Evolutionary conservation across 345 rosid genomes (phyloP).

Genomic region (Punica granatum): DNA sequence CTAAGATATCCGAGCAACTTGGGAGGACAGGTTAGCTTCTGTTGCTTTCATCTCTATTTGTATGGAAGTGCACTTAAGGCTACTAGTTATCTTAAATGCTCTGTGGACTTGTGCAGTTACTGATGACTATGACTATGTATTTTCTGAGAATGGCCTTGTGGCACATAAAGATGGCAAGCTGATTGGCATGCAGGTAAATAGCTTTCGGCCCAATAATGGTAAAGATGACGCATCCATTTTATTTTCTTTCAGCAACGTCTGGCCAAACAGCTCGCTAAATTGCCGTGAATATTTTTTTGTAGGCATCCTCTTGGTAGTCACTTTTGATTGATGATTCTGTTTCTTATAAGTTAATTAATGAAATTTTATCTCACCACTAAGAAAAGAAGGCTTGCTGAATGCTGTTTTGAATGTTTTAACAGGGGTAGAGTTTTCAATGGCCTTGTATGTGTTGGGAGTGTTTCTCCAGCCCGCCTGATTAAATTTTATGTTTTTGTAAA

Average conservation of each 20-base stretch:
- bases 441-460: neutral
- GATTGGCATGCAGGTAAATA: conserved; percentile 68
- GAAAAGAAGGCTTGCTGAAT: neutral
- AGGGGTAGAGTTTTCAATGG: neutral
- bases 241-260: neutral
- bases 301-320: neutral
- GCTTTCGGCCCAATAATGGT: neutral
- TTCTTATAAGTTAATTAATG: too few relatives aligned
- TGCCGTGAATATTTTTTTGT: neutral
- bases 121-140: conserved; percentile 76
- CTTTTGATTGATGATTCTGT: neutral
- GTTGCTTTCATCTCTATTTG: neutral
- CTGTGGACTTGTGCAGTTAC: conserved; percentile 50
- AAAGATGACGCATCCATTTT: neutral
- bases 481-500: conserved; percentile 15
- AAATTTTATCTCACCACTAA: neutral
- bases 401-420: too few relatives aligned
- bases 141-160: conserved; percentile 97
- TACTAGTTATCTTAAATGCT: neutral
- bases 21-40: conserved; percentile 61
- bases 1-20: conserved; percentile 91
- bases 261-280: neutral
- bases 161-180: conserved; percentile 87
- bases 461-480: conserved; percentile 12
- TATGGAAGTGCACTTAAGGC: neutral